Evolutionary conservation across 2,329 filamentous ascomycete species (phyloP).

Genomic region (Xylariaceae sp.): DNA sequence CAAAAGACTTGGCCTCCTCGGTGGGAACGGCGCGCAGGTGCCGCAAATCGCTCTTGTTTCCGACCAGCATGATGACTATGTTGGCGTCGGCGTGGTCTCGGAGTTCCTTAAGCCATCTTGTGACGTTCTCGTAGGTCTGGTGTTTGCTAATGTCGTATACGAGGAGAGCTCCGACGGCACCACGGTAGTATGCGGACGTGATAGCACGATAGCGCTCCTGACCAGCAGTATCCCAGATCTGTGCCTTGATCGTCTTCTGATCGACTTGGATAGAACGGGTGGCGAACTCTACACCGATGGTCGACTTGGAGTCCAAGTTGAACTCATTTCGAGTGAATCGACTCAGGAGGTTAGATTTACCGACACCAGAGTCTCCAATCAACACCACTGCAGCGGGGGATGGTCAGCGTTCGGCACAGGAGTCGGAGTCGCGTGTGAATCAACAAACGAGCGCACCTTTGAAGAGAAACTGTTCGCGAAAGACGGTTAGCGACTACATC

Average conservation of each 20-base stretch:
- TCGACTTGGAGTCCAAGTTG: slow-evolving; percentile 99
- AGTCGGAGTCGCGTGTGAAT: slow-evolving; percentile 26
- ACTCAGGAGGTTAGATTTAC: slow-evolving; percentile 99
- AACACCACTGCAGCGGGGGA: slow-evolving; percentile 66
- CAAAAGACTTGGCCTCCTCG: slow-evolving; percentile 96
- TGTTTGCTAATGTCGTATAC: slow-evolving; percentile 99
- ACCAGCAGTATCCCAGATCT: slow-evolving; percentile 99
- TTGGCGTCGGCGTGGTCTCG: slow-evolving; percentile 97
- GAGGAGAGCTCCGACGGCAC: slow-evolving; percentile 91
- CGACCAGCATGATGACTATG: slow-evolving; percentile 99
- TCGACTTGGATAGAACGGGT: slow-evolving; percentile 98
- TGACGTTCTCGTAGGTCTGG: slow-evolving; percentile 98
- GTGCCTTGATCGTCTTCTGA: slow-evolving; percentile 99
- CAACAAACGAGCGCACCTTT: slow-evolving; percentile 60
- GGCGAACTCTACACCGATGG: slow-evolving; percentile 98
- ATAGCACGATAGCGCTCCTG: slow-evolving; percentile 99
- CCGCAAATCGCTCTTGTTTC: slow-evolving; percentile 99
- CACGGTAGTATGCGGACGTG: slow-evolving; percentile 97
- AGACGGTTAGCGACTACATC: slow-evolving; percentile 30
- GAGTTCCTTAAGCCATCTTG: slow-evolving; percentile 97
- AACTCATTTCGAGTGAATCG: slow-evolving; percentile 99
- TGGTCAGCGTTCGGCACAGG: slow-evolving; percentile 24
- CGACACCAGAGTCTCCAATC: slow-evolving; percentile 98
- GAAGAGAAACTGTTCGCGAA: slow-evolving; percentile 77
- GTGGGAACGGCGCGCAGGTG: slow-evolving; percentile 95